phyloP scores from a whole-genome alignment of 2,329 filamentous ascomycete species.

The Neopestalotiopsis sp. region DNA sequence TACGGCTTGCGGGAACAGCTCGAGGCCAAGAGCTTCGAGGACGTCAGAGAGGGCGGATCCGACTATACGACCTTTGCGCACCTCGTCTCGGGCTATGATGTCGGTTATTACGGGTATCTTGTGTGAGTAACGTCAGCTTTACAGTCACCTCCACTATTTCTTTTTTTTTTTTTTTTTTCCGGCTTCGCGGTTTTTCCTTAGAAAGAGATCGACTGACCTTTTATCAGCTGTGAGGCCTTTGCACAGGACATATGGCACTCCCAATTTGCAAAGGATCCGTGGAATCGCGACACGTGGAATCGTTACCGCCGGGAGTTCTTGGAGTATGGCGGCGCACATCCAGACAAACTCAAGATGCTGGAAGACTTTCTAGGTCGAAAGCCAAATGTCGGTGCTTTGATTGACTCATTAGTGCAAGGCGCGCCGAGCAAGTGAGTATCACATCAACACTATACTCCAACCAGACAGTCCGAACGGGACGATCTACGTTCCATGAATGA shows the following conservation, averaged over 20 bases:
- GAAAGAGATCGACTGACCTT: not conserved
- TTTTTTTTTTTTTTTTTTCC: too few relatives aligned
- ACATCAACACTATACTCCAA: not conserved
- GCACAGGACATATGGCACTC: slow-evolving; percentile 3
- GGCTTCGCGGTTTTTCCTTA: too few relatives aligned
- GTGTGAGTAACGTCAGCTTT: not conserved
- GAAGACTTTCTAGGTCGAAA: not conserved
- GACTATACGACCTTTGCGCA: not conserved
- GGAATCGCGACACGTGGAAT: slow-evolving; percentile 4
- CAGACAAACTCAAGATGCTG: not conserved
- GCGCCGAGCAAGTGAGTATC: not conserved
- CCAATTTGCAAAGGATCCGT: not conserved
- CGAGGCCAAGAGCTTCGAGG: not conserved
- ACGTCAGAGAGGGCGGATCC: not conserved
- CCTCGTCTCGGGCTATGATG: not conserved
- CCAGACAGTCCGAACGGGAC: not conserved
- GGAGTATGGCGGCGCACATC: not conserved
- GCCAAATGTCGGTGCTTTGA: too few relatives aligned
- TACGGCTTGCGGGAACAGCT: not conserved
- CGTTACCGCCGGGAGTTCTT: not conserved
- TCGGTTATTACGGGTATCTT: not conserved
- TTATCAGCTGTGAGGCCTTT: not conserved
- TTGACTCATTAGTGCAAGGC: not conserved
- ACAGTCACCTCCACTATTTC: too few relatives aligned
- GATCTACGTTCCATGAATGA: not conserved